Evolutionary conservation across 106 monocot genomes (phyloP), one percentile per base, ranked within the genome.

Genomic region (Dioscorea dumetorum): DNA sequence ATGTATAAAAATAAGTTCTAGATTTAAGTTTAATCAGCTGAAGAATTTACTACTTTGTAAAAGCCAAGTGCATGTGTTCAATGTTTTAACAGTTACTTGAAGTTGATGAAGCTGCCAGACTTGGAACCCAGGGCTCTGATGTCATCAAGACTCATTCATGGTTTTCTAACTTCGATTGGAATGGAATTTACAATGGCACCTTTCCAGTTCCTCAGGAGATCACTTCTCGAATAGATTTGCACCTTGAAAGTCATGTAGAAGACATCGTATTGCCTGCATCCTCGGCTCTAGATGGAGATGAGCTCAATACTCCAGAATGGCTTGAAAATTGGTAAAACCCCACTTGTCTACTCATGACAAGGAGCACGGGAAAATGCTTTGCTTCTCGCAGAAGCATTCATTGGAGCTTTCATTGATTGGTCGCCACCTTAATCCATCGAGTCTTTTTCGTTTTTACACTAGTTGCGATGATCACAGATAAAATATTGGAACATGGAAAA

Each of bases 111-210:
- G 67, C 11, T 13, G 33, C 21, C 15, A 79, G 95, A 58, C 84
- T 95, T 23, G 91, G 95, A 48, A 78, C 70, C 32, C 33, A 72
- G 12, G 88, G 91, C 17, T 57, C 78, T 41, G 86, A 86, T 61
- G 68, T 80, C 19, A 60, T 95, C 11, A 88, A 82, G 82, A 73
- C 49, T 7, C 95, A 95, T 78, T 60, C 78, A 23, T 95, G 95
- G 95, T 95, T 95, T 67, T 31, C 66, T 28, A 86, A 83, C 17
- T 6, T 95, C 10, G 78, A 88, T 56, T 95, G 95, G 95, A 64
- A 82, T 28, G 69, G 48, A 69, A 74, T 95, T 35, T 62, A 69
- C 28, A 69, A 91, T 56, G 82, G 79, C 16, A 88, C 81, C 53
- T 70, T 66, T 53, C 77, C 86, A 57, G 86, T 82, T 72, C 95